Evolutionary conservation across 164 flowering plant species (phyloP), one percentile per base, ranked within the genome.

Genomic region (Piper betle): DNA sequence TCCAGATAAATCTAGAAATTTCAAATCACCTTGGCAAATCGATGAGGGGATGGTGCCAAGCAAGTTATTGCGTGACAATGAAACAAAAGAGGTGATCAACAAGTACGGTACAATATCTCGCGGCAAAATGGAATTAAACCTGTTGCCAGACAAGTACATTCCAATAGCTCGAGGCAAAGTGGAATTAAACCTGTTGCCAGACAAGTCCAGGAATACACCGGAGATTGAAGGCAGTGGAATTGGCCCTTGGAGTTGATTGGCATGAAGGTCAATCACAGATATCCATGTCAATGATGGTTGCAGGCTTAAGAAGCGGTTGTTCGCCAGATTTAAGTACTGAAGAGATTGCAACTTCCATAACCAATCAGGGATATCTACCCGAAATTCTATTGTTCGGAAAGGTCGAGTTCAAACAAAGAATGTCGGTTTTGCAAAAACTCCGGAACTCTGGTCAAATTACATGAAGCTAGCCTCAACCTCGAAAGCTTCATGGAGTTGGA

Each of bases 1-100:
- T 19, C 64, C 37, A 0, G 93, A 84, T 13, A 86, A 65, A 56
- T 82, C 82, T 38, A 83, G 82, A 64, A 79, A 79, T 59, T 55
- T 68, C 37, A 82, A 77, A 39, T 18, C 55, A 2, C 68, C 78
- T 53, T 73, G 67, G 74, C 96, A 88, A 1, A 86, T 50, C 0
- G 85, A 80, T 4, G 38, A 0, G 39, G 79, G 77, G 52, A 73
- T 66, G 55, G 58, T 38, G 19, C 74, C 73, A 4, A 0, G 5
- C 11, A 73, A 50, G 0, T 43, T 11, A 57, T 76, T 76, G 25
- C 59, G 60, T 15, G 83, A 60, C 19, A 82, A 57, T 16, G 83
- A 81, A 54, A 81, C 64, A 69, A 71, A 79, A 16, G 55, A 0
- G 8, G 66, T n/a, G n/a, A n/a, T n/a, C n/a, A n/a, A n/a, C n/a